A percentile compares a stretch with the other conserved stretches of the same genome.
Evolutionary conservation across 140 eudicot species (phyloP).

Genomic region (Anethum foeniculum): DNA sequence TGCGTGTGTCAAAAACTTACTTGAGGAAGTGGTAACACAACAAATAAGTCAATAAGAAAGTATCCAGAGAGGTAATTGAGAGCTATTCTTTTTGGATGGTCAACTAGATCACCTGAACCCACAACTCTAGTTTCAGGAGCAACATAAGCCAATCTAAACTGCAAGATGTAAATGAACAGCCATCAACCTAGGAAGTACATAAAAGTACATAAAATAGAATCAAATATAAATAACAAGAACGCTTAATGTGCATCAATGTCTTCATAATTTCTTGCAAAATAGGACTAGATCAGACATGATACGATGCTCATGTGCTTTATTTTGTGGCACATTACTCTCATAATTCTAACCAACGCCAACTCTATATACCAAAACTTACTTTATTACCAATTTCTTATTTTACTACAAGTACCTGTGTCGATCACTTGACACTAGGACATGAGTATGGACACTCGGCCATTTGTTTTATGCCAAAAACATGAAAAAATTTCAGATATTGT

Average conservation of each 20-base stretch:
- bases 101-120: conserved; percentile 90
- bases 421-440: no score
- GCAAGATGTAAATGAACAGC: conserved; percentile 19
- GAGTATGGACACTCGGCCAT: no score
- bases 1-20: conserved; percentile 12
- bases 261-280: background rate
- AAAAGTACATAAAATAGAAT: background rate
- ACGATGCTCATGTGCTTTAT: background rate
- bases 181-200: background rate
- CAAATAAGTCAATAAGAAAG: conserved; percentile 61
- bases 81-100: conserved; percentile 61
- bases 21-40: conserved; percentile 80
- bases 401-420: no score
- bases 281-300: background rate
- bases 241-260: background rate
- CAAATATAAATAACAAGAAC: background rate
- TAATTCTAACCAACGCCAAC: background rate
- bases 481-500: no score
- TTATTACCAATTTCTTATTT: no score
- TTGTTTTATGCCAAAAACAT: no score
- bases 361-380: background rate
- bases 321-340: background rate
- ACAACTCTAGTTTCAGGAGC: conserved; percentile 90
- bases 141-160: conserved; percentile 84
- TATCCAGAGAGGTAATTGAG: conserved; percentile 52